Evolutionary conservation across 202 grass and related monocot genomes (phyloP).

Genomic region (Musa balbisiana): DNA sequence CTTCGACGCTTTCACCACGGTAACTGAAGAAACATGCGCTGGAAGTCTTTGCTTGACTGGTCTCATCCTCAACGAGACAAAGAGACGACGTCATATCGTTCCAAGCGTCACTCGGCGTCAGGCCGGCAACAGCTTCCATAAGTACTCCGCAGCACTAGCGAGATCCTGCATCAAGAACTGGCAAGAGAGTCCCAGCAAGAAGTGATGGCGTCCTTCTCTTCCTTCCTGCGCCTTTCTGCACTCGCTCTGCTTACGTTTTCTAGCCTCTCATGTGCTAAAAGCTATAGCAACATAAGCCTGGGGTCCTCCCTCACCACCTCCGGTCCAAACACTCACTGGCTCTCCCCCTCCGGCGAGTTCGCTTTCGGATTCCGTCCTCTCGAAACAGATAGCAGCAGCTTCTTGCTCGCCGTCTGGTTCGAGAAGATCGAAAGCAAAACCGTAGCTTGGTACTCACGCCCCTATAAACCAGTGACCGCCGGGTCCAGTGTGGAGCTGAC

Average conservation of each 20-base stretch:
- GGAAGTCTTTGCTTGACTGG: too few species aligned
- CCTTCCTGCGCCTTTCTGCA: not conserved
- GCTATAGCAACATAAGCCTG: slow-evolving; percentile 1
- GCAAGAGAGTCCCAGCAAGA: not conserved
- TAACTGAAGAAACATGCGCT: too few species aligned
- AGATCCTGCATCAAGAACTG: too few species aligned
- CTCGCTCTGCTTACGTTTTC: not conserved
- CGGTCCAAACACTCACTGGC: not conserved
- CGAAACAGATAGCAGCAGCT: slow-evolving; percentile 3
- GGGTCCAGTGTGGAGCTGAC: not conserved
- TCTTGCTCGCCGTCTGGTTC: slow-evolving; percentile 28
- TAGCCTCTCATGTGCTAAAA: slow-evolving; percentile 1
- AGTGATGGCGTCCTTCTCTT: not conserved
- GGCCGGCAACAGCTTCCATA: too few species aligned
- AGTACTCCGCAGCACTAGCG: too few species aligned
- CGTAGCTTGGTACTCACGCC: slow-evolving; percentile 11
- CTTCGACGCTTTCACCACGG: too few species aligned
- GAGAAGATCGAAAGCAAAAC: slow-evolving; percentile 1
- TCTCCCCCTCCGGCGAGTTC: slow-evolving; percentile 25
- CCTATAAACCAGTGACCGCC: not conserved
- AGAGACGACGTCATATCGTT: too few species aligned
- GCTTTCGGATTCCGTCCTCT: slow-evolving; percentile 26
- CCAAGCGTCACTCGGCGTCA: too few species aligned
- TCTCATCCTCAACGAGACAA: too few species aligned
- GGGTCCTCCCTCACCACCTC: slow-evolving; percentile 15